These are phyloP conservation scores for Solanum hybrid DNA, from an alignment of 305 asterid species.

Conservation along the genomic window DNA sequence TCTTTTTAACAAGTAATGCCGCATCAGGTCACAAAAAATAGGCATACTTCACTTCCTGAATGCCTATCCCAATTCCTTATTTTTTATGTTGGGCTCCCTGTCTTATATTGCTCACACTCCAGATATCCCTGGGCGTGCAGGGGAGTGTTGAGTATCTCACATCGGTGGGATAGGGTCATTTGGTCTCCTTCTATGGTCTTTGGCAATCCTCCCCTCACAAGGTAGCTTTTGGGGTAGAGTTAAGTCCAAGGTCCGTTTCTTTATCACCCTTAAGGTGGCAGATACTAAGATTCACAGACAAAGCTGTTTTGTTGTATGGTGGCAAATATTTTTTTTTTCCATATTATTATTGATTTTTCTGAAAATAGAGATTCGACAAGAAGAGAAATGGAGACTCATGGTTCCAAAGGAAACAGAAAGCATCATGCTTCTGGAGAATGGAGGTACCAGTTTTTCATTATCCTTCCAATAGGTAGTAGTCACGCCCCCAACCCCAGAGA, in stretches of 20 bases:
- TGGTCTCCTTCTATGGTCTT: neutral
- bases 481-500: neutral
- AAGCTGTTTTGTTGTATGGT: neutral
- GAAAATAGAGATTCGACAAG: neutral
- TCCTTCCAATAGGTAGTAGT: neutral
- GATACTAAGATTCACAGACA: neutral
- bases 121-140: neutral
- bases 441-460: neutral
- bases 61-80: neutral
- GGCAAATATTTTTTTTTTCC: neutral
- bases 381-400: neutral
- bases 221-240: neutral
- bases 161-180: neutral
- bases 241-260: neutral
- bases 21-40: neutral
- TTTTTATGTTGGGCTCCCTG: neutral
- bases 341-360: neutral
- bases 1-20: neutral
- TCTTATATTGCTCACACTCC: neutral
- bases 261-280: neutral
- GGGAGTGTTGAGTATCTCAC: neutral
- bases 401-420: neutral
- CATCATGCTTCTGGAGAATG: neutral
- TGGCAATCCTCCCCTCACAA: neutral
- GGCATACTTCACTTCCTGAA: neutral